A percentile compares a stretch with the other conserved stretches of the same genome.
phyloP scores from a whole-genome alignment of 805 yeast species.

The Kazachstania psychrophila region DNA sequence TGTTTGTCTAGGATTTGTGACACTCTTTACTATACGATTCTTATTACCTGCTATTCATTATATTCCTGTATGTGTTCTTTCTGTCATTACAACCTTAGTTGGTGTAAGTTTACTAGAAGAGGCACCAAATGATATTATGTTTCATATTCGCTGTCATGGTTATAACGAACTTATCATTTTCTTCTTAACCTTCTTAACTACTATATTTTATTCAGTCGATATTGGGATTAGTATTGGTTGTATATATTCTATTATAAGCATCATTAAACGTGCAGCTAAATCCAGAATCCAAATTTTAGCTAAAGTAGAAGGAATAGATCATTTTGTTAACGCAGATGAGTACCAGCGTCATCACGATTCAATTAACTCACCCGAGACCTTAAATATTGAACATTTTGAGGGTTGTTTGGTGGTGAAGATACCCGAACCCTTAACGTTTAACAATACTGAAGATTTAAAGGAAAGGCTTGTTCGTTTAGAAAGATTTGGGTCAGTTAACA shows the following conservation, averaged over 20 bases:
- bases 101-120: conserved; percentile 75
- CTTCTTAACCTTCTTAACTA: conserved; percentile 50
- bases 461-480: conserved; percentile 61
- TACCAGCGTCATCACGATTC: conserved; percentile 32
- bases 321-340: conserved; percentile 66
- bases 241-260: conserved; percentile 67
- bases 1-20: conserved; percentile 65
- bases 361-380: conserved; percentile 3
- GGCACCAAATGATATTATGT: conserved; percentile 66
- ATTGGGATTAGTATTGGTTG: conserved; percentile 87
- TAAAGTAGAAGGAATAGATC: conserved; percentile 49
- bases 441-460: conserved; percentile 71
- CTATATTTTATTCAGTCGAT: conserved; percentile 71
- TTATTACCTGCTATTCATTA: conserved; percentile 56
- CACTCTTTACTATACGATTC: conserved; percentile 54
- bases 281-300: conserved; percentile 82
- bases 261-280: conserved; percentile 67
- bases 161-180: conserved; percentile 68
- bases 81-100: conserved; percentile 70
- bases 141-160: conserved; percentile 67
- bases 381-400: conserved; percentile 40
- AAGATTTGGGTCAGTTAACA: conserved; percentile 60
- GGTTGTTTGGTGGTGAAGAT: conserved; percentile 72
- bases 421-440: conserved; percentile 84
- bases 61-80: conserved; percentile 70